phyloP scores from a whole-genome alignment of 345 rosid species.

The Psidium guajava region DNA sequence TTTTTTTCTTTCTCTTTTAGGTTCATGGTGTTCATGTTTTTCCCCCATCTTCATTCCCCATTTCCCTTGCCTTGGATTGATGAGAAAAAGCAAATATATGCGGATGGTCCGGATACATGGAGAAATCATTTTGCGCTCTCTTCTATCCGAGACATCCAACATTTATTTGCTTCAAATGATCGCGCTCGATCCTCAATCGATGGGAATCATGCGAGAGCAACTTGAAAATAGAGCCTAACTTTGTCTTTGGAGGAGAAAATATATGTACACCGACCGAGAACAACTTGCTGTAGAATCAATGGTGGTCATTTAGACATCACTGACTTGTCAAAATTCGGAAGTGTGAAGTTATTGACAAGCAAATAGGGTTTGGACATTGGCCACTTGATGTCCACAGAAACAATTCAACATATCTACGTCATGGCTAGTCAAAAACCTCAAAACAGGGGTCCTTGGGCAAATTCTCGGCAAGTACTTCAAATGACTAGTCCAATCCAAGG shows the following conservation, averaged over 20 bases:
- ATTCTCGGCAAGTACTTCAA: too few relatives aligned
- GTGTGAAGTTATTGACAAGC: too few relatives aligned
- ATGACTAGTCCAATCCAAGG: too few relatives aligned
- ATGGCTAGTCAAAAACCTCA: too few relatives aligned
- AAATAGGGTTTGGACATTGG: too few relatives aligned
- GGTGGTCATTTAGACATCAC: background rate
- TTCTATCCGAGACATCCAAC: background rate
- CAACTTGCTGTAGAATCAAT: background rate
- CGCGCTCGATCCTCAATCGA: background rate
- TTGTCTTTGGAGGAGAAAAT: background rate
- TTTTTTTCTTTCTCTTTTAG: rapidly evolving
- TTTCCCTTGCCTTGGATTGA: background rate
- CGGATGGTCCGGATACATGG: background rate
- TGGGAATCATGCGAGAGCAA: background rate
- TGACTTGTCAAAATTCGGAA: background rate
- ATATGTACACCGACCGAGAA: background rate
- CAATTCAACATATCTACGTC: too few relatives aligned
- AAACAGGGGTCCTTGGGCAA: too few relatives aligned
- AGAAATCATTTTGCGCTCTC: background rate
- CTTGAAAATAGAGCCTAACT: background rate
- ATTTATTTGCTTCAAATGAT: background rate
- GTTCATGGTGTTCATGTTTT: background rate
- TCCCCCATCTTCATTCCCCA: background rate
- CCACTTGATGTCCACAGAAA: too few relatives aligned
- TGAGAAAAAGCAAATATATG: background rate